Conservation (phyloP, 148 eudicot genomes). For the Linanthus parryae region DNA sequence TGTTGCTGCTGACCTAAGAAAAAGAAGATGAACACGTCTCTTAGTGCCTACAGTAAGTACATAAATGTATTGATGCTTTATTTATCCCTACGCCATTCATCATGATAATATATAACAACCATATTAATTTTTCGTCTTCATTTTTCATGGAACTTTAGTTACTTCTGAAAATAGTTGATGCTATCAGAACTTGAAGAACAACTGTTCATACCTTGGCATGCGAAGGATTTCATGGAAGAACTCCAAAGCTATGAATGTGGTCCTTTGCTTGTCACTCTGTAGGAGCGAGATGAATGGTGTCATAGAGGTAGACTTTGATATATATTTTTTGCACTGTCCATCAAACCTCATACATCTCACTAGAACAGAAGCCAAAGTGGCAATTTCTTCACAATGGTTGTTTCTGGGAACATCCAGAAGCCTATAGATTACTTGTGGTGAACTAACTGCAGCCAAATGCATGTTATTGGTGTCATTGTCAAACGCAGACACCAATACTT, state of each 20-base stretch:
- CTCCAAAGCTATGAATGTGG: conserved; percentile 31
- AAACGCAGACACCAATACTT: conserved; percentile 43
- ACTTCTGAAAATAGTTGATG: neutral
- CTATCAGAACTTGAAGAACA: neutral
- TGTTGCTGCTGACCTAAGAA: conserved; percentile 34
- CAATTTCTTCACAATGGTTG: conserved; percentile 28
- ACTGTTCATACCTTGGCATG: conserved; percentile 35
- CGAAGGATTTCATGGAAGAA: conserved; percentile 46
- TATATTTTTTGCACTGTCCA: conserved; percentile 37
- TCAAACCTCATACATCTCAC: conserved; percentile 43
- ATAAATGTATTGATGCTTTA: neutral
- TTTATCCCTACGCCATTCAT: neutral
- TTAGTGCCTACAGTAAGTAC: conserved; percentile 1
- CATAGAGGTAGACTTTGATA: conserved; percentile 25
- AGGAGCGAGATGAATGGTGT: conserved; percentile 31
- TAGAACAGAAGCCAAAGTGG: conserved; percentile 45
- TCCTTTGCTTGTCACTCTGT: conserved; percentile 32
- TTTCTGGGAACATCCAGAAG: conserved; percentile 40
- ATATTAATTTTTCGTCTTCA: neutral
- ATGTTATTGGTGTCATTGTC: conserved; percentile 36
- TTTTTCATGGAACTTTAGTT: neutral
- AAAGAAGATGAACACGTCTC: neutral
- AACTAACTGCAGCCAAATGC: conserved; percentile 41
- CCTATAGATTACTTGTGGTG: conserved; percentile 38
- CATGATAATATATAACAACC: neutral